Conservation (phyloP, 1,284 basidiomycete genomes). For the Tetrapyrgos nigripes region DNA sequence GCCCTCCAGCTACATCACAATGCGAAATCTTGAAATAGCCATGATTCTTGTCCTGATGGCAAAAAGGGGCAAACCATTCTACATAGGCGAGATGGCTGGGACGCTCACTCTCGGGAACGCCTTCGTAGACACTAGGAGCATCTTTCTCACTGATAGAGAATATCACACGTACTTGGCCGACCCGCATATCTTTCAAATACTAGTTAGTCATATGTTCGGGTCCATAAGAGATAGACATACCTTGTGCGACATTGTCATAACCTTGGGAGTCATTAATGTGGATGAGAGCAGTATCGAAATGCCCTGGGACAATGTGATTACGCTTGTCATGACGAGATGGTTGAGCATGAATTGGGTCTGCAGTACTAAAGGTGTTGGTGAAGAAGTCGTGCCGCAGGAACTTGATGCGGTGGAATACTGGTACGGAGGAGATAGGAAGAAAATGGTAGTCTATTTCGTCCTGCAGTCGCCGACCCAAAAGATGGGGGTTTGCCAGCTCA, state of each 20-base stretch:
- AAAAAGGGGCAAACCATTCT: no score
- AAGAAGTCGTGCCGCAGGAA: conserved; percentile 14
- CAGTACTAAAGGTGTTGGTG: conserved; percentile 3
- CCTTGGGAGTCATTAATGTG: not conserved
- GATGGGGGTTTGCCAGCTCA: conserved; percentile 14
- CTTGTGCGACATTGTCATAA: not conserved
- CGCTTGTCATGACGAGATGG: conserved; percentile 14
- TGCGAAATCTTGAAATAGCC: no score
- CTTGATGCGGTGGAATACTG: conserved; percentile 16
- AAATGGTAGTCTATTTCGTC: not conserved
- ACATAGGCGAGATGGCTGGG: no score
- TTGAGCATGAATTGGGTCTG: conserved; percentile 22
- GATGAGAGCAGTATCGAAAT: conserved; percentile 18
- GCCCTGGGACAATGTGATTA: not conserved
- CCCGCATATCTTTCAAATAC: not conserved
- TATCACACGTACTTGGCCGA: not conserved
- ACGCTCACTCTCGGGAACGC: no score
- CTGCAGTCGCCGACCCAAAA: not conserved
- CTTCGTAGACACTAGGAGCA: no score
- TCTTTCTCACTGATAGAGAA: no score
- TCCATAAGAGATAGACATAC: not conserved
- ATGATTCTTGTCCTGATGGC: no score
- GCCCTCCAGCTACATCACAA: no score
- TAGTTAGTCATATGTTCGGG: not conserved
- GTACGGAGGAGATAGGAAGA: not conserved